Percentiles rank a stretch among this genome's conserved stretches.
Evolutionary conservation across 2,329 filamentous ascomycete species (phyloP).

Genomic region (Geosmithia morbida): DNA sequence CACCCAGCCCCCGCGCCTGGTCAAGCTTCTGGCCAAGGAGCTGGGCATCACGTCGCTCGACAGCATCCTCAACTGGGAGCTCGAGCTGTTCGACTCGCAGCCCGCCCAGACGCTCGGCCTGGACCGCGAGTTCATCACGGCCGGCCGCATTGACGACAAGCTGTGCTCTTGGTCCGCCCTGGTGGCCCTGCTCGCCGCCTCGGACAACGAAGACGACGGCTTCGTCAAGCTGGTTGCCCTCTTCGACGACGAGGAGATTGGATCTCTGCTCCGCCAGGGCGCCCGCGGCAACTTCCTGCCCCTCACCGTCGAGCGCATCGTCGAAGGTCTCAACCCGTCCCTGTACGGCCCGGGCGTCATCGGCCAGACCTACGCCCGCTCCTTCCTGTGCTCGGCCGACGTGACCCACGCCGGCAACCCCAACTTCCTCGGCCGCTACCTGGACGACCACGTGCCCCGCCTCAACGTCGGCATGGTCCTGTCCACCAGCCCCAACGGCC

Average conservation of each 20-base stretch:
- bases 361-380: slow-evolving; percentile 76
- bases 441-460: slow-evolving; percentile 71
- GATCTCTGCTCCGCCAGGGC: slow-evolving; percentile 78
- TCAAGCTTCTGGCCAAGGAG: slow-evolving; percentile 66
- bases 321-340: slow-evolving; percentile 49
- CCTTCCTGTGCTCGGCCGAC: slow-evolving; percentile 83
- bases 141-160: slow-evolving; percentile 92
- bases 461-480: slow-evolving; percentile 81
- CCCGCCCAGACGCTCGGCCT: slow-evolving; percentile 73
- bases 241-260: slow-evolving; percentile 96
- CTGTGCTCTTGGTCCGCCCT: slow-evolving; percentile 90
- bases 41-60: slow-evolving; percentile 58
- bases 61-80: slow-evolving; percentile 86
- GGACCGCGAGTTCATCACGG: slow-evolving; percentile 88
- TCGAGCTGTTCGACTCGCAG: slow-evolving; percentile 87
- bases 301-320: slow-evolving; percentile 63
- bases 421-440: slow-evolving; percentile 76
- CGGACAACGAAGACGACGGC: slow-evolving; percentile 40
- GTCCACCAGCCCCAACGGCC: slow-evolving; percentile 72
- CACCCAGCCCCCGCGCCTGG: slow-evolving; percentile 74
- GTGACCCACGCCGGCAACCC: slow-evolving; percentile 91
- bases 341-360: slow-evolving; percentile 45
- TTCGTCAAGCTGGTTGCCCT: slow-evolving; percentile 82
- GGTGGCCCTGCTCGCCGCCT: slow-evolving; percentile 62
- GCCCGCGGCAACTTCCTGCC: slow-evolving; percentile 82